Conservation (phyloP, 2,329 filamentous ascomycete species). For the Diplocarpon rosae region DNA sequence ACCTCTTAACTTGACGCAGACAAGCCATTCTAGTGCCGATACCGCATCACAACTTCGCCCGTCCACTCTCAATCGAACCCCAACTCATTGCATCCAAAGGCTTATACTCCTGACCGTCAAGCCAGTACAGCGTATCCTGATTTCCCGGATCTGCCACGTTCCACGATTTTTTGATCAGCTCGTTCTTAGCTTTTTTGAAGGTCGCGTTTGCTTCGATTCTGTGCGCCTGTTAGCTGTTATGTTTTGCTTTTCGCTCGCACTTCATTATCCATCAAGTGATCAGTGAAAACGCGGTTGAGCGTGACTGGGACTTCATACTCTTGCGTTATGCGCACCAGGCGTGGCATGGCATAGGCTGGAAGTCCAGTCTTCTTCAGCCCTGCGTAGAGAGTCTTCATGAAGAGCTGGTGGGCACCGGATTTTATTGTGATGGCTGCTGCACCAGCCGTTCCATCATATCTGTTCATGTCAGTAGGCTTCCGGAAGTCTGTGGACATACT, state of each 20-base stretch:
- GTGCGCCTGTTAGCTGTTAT: not conserved
- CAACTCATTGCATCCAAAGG: slow-evolving; percentile 30
- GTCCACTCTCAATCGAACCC: slow-evolving; percentile 32
- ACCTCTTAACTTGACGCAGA: not conserved
- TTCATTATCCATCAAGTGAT: not conserved
- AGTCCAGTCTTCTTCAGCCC: slow-evolving; percentile 34
- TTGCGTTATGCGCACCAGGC: slow-evolving; percentile 35
- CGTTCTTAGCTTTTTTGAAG: slow-evolving; percentile 38
- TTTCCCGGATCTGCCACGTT: slow-evolving; percentile 24
- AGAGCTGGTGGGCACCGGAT: slow-evolving; percentile 25
- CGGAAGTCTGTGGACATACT: not conserved
- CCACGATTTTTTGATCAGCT: slow-evolving; percentile 33
- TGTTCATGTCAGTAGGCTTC: slow-evolving; percentile 12
- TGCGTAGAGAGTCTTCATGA: slow-evolving; percentile 30
- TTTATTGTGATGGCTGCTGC: slow-evolving; percentile 35
- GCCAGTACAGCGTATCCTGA: slow-evolving; percentile 33
- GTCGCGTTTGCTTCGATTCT: slow-evolving; percentile 35
- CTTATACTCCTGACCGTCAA: slow-evolving; percentile 32
- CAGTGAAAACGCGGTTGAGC: too few species aligned
- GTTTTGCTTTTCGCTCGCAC: not conserved
- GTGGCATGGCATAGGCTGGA: slow-evolving; percentile 35
- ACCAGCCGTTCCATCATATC: slow-evolving; percentile 38
- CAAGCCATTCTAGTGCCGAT: not conserved
- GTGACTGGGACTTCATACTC: slow-evolving; percentile 27
- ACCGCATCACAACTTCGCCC: slow-evolving; percentile 28